These are phyloP conservation scores for Debaryomycetaceae sp. DNA, from an alignment of 1,139 yeast species.

Conservation along the genomic window DNA sequence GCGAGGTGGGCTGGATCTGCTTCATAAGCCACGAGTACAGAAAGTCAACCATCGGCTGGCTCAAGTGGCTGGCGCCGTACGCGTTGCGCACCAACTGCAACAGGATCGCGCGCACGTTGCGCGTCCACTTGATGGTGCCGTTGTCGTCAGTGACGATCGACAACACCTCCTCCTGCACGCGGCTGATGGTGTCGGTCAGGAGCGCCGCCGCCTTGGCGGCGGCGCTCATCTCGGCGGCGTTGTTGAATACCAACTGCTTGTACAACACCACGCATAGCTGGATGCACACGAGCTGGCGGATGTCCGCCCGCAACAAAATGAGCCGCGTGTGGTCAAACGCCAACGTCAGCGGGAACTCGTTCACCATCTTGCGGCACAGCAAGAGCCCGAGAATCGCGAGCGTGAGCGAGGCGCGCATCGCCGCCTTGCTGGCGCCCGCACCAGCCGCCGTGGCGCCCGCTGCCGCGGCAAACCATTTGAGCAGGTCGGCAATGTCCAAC, in stretches of 20 bases:
- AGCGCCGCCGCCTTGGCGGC: constrained; percentile 18
- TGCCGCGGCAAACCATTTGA: constrained; percentile 60
- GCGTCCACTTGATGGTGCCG: constrained; percentile 88
- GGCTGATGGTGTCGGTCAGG: constrained; percentile 25
- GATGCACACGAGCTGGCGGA: constrained; percentile 78
- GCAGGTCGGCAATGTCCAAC: constrained; percentile 60
- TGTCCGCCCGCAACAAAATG: constrained; percentile 75
- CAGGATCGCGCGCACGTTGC: constrained; percentile 69
- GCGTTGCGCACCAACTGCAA: constrained; percentile 59
- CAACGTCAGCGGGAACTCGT: constrained; percentile 79
- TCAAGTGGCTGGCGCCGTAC: constrained; percentile 17
- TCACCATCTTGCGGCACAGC: constrained; percentile 75
- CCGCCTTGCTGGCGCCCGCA: background rate
- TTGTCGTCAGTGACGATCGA: constrained; percentile 82
- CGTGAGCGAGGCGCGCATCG: constrained; percentile 26
- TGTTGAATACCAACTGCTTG: constrained; percentile 57
- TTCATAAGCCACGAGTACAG: constrained; percentile 77
- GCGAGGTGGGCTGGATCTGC: constrained; percentile 82
- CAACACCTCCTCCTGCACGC: constrained; percentile 55
- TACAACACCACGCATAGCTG: constrained; percentile 70
- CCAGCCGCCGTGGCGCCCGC: background rate
- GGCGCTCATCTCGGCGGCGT: constrained; percentile 17
- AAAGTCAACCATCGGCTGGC: constrained; percentile 52
- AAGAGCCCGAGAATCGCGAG: constrained; percentile 56
- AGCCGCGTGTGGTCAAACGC: constrained; percentile 86